phyloP scores from a whole-genome alignment of 129 eudicot genomes.

The Logfia minima region DNA sequence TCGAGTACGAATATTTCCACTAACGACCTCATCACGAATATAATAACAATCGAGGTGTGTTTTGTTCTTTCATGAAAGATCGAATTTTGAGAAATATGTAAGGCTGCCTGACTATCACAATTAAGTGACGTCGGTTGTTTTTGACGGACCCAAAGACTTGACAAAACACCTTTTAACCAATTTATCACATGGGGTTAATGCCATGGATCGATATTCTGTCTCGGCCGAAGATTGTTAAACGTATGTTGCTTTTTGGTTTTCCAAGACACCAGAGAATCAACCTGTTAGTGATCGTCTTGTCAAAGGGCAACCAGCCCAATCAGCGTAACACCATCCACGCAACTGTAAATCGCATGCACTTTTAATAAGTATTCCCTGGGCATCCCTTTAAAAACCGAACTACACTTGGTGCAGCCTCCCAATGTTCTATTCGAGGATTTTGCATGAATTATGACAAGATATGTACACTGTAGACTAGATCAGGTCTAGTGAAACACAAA shows the following conservation, averaged over 20 bases:
- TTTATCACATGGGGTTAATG: background rate
- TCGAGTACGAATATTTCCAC: background rate
- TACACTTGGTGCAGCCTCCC: constrained; percentile 7
- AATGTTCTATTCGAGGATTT: background rate
- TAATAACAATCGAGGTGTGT: background rate
- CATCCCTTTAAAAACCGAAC: background rate
- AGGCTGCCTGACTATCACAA: constrained; percentile 4
- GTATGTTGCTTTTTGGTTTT: background rate
- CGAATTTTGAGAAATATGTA: background rate
- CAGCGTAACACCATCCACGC: too few species aligned
- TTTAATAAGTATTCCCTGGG: background rate
- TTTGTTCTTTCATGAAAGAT: background rate
- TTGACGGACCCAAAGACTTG: background rate
- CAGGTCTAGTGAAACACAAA: background rate
- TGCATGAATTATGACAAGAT: constrained; percentile 6
- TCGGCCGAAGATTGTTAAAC: background rate
- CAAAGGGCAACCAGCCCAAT: too few species aligned
- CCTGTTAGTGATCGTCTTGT: too few species aligned
- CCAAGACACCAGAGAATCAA: background rate
- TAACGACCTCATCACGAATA: background rate
- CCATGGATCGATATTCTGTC: background rate
- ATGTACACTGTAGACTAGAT: constrained; percentile 10
- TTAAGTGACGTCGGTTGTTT: background rate
- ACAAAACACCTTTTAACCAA: constrained; percentile 7
- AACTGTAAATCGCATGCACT: background rate